Evolutionary conservation across 257 asterid species (phyloP), one percentile per base, ranked within the genome.

Genomic region (Eucommia ulmoides): DNA sequence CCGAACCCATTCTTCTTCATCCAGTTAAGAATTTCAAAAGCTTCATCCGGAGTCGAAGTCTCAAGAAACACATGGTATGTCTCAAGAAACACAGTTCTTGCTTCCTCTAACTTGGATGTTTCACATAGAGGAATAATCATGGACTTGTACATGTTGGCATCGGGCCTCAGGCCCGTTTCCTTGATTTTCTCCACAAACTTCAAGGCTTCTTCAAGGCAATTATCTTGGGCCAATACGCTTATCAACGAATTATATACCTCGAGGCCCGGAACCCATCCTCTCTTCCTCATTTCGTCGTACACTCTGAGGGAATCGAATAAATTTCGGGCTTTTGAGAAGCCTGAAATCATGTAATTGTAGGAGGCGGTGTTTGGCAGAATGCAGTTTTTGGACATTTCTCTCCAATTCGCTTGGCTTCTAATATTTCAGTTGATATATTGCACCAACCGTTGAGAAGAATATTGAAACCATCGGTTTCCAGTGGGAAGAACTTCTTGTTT

Each of bases 331-430:
- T 65, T 80, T 22, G 98, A 78, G 69, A 78, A 66, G 67, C 98
- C 82, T 1, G 96, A 74, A 24, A 89, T 89, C 78, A 89, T 60
- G 76, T 76, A 82, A 7, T 75, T 55, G 48, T 80, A 89, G 23
- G 96, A 82, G 41, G 67, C 63, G 65, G 62, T 80, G 22, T 89
- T 63, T 7, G 98, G 94, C 57, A 70, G 68, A 41, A 82, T 76
- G 33, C 98, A 89, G 59, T 72, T 74, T 65, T 76, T 89, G 47
- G 96, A 76, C 98, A 89, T 78, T 64, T 85, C 96, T 35, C 94
- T 74, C 98, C 98, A 89, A 89, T 58, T 62, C 98, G 76, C 74
- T 85, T 89, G 72, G 96, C 84, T 75, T 85, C 92, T 18, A 47
- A 50, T 65, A 82, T 60, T 64, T 89, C 96, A 2, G 63, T 59